Base-by-base conservation (phyloP, 768 basidiomycete genomes). In the Chiua virens region DNA sequence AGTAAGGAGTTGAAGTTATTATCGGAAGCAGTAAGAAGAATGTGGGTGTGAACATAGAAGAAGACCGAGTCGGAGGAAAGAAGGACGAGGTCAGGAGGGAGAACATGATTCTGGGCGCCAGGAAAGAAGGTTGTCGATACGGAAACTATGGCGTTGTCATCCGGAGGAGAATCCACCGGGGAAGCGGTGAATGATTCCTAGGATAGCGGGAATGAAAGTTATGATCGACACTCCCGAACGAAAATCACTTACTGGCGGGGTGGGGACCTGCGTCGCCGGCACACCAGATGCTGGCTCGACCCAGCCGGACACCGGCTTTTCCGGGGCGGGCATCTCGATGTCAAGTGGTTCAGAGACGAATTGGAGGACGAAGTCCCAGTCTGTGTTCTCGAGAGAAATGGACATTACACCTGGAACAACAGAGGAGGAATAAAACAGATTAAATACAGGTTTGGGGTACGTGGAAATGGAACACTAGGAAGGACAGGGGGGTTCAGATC, bases 111-210 rank as follows among this genome's bases (percentile, higher is more conserved):
- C 52, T 82, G 79, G 4, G 86, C 82, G 34, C 80, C 82, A 3
- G 89, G 88, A 61, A 79, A 85, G 70, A 92, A 92, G 0, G 88
- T 88, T 23, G 90, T 92, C 15, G 89, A 91, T 32, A 92, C 82
- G 2, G 89, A 89, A 49, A 92, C 85, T 46, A 76, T 71, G 3
- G 75, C 70, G 42, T 68, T 78, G 56, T 77, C 76, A 69, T 81
- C 64, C 17, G 49, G 35, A 15, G 67, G 49, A 17, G 70, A 63
- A 34, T 65, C 62, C 7, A 42, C 55, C 8, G 71, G 72, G 13
- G 74, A 70, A n/a, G 66, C 60, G 13, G 58, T 57, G 38, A 66
- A 62, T 0, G 72, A 73, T 45, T 55, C 62, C 72, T 75, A 43
- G 36, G 17, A 8, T 8, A 15, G 36, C 20, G 36, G 17, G 44